Evolutionary conservation across 2,329 filamentous ascomycete genomes (phyloP), one percentile per base, ranked within the genome.

Genomic region (Dactylellina cionopaga): DNA sequence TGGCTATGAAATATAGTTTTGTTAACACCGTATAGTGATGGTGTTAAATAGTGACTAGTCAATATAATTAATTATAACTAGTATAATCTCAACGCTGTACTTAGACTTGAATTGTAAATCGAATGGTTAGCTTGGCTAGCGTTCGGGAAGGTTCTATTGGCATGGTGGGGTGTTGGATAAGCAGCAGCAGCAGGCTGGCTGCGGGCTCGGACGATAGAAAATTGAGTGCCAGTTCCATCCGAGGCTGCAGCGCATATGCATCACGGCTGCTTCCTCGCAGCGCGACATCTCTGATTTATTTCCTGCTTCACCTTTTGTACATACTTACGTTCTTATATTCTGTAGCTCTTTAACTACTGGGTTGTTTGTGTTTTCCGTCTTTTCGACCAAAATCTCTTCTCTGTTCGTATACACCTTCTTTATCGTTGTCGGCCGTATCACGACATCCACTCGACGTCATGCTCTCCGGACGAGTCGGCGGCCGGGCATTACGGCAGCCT

Each of bases 81-180:
- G n/a, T n/a, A n/a, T n/a, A n/a, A n/a, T n/a, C 35, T 13, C 35
- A 17, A 17, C 35, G 35, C 13, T 17, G 11, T 11, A 17, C 35
- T 17, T 41, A 17, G 11, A 5, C 10, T 10, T 44, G 4, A 2
- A 22, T 5, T 11, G 5, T 11, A 15, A 19, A 44, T 3, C 15
- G 41, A 15, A 3, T 7, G 6, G 31, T 7, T 3, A 4, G 29
- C n/a, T 10, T 11, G 1, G 37, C 5, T 43, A 5, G 22, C 15
- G 60, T 65, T 71, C 66, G 66, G 56, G 66, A 71, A 71, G 66
- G 51, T 71, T 71, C 66, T 22, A 64, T 47, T 46, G 15, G 22
- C 35, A 51, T 44, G 58, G 65, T 22, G 56, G 52, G 51, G 60
- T 71, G 58, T 27, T 68, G 63, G 63, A 68, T 68, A 68, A 68